Evolutionary conservation across 176 grass and related monocot species (phyloP), one percentile per base, ranked within the genome.

Genomic region (Raddia distichophylla): DNA sequence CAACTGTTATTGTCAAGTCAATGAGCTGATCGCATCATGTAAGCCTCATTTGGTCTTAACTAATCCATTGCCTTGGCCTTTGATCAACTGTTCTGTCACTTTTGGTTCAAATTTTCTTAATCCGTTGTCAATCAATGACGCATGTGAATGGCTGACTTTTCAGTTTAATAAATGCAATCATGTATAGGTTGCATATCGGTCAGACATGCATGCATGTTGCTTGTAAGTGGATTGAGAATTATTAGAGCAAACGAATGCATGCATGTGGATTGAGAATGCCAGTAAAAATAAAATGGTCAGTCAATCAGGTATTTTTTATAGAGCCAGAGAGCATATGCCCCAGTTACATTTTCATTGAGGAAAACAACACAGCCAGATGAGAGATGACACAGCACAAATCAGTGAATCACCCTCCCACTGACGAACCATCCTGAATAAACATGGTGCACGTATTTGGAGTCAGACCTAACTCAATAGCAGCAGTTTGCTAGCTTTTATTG

Each of bases 111-210:
- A 19, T 59, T 53, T 59, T 20, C 16, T 40, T 42, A 17, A 66
- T 74, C 67, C 47, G 20, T 13, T 58, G 69, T 50, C 77, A 34
- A 49, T 58, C 60, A 47, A 56, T 60, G 69, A 66, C 46, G 51
- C 27, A 33, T 75, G 52, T 76, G 60, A 18, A 76, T 44, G 52
- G 10, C 15, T 16, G 78, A 61, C 62, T 69, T 51, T 14, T 56
- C 47, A 20, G 27, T 49, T 80, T 61, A 50, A 75, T 60, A 13
- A 66, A 37, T 67, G 33, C 70, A 75, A 40, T 15, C 44, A 42
- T 22, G 44, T 60, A 37, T 74, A 22, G 53, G 7, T 46, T 75
- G 6, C 14, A 19, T 33, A 19, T 8, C n/a, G 45, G 61, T 74
- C 81, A 69, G 48, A 55, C 22, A 16, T 46, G 27, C 22, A 16